Evolutionary conservation across 2,329 filamentous ascomycete species (phyloP).

Genomic region (Epichloe aotearoae): DNA sequence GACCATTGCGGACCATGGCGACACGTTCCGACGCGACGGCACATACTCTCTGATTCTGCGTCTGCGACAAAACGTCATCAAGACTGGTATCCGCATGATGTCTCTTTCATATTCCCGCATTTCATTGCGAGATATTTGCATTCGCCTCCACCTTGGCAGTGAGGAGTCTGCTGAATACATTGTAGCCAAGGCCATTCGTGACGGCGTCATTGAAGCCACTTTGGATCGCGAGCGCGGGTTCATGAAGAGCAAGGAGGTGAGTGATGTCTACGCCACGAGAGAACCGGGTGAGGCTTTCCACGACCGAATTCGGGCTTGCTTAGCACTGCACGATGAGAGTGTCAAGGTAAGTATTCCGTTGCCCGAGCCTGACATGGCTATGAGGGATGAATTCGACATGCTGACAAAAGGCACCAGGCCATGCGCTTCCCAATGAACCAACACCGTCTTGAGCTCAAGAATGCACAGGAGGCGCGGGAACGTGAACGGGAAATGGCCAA

Average conservation of each 20-base stretch:
- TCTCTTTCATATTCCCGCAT: slow-evolving; percentile 96
- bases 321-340: slow-evolving; percentile 90
- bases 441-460: slow-evolving; percentile 92
- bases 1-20: slow-evolving; percentile 66
- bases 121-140: slow-evolving; percentile 92
- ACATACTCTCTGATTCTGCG: slow-evolving; percentile 94
- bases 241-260: slow-evolving; percentile 97
- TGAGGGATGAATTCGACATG: neutral
- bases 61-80: slow-evolving; percentile 96
- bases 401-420: slow-evolving; percentile 40
- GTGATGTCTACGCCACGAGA: slow-evolving; percentile 89
- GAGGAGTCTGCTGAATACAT: slow-evolving; percentile 99
- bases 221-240: slow-evolving; percentile 89
- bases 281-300: slow-evolving; percentile 97
- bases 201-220: slow-evolving; percentile 92
- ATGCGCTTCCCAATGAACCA: slow-evolving; percentile 99
- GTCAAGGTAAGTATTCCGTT: slow-evolving; percentile 60
- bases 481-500: slow-evolving; percentile 94
- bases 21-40: slow-evolving; percentile 81
- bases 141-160: slow-evolving; percentile 81
- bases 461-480: slow-evolving; percentile 94
- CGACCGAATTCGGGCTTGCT: slow-evolving; percentile 83
- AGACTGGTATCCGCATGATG: slow-evolving; percentile 98
- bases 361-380: neutral
- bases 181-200: slow-evolving; percentile 93